These are phyloP conservation scores for Pseudonitzschia pungens DNA, from an alignment of 108 stramenopile genomes.

Conservation along the genomic window DNA sequence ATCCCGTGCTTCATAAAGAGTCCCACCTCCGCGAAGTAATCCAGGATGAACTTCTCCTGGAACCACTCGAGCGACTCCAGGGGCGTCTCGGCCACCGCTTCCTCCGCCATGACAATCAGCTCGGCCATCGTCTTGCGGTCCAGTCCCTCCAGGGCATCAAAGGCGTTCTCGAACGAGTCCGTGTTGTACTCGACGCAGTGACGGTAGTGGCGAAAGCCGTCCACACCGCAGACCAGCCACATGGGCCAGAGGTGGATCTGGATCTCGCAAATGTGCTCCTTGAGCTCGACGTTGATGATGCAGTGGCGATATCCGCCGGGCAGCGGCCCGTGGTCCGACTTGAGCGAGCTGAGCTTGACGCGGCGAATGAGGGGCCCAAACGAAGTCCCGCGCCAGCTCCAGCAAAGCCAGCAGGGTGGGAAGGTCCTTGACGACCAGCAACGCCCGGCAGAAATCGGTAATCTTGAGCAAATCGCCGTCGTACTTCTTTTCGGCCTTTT, in stretches of 20 bases:
- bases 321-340: conserved; percentile 59
- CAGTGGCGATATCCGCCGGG: conserved; percentile 85
- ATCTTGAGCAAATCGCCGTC: conserved; percentile 81
- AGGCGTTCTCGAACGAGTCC: conserved; percentile 81
- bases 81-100: conserved; percentile 84
- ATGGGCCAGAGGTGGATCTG: conserved; percentile 86
- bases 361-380: conserved; percentile 86
- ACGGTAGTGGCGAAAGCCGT: conserved; percentile 88
- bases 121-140: conserved; percentile 90
- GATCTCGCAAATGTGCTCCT: conserved; percentile 89
- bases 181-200: conserved; percentile 89
- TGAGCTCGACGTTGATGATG: conserved; percentile 83
- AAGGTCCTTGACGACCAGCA: conserved; percentile 85
- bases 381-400: conserved; percentile 79
- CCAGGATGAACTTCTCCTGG: conserved; percentile 86
- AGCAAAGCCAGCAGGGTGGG: conserved; percentile 77
- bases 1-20: conserved; percentile 81
- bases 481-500: conserved; percentile 85
- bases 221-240: conserved; percentile 86
- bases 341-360: conserved; percentile 77
- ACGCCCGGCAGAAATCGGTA: conserved; percentile 80
- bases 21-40: conserved; percentile 87
- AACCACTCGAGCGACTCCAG: conserved; percentile 88
- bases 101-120: conserved; percentile 89
- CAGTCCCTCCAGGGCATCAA: conserved; percentile 76